Percentiles rank a stretch among this genome's conserved stretches.
Evolutionary conservation across 2,329 filamentous ascomycete genomes (phyloP).

Genomic region (Stagonosporopsis rhizophila): DNA sequence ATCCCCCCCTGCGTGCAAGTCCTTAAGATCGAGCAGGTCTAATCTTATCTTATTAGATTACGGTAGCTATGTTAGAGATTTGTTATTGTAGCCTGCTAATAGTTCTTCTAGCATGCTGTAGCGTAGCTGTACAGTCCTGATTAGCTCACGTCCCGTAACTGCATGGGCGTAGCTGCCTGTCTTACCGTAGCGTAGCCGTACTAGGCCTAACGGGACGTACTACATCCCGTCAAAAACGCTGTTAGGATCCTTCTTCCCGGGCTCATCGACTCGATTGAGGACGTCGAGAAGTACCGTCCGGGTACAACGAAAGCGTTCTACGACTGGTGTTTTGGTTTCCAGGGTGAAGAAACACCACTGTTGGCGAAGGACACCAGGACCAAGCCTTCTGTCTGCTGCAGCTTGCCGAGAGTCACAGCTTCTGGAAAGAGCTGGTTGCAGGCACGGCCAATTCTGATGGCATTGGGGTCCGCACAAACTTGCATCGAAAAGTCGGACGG

Average conservation of each 20-base stretch:
- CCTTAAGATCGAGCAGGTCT: too few relatives aligned
- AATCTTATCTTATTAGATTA: too few relatives aligned
- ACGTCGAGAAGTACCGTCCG: constrained; percentile 94
- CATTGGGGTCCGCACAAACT: constrained; percentile 54
- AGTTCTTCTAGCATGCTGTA: too few relatives aligned
- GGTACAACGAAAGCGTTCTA: constrained; percentile 93
- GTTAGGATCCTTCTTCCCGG: constrained; percentile 87
- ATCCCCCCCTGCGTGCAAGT: too few relatives aligned
- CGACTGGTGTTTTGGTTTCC: constrained; percentile 94
- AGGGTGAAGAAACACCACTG: constrained; percentile 44
- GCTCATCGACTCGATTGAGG: constrained; percentile 95
- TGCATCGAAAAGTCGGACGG: constrained; percentile 4
- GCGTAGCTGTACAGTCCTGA: too few relatives aligned
- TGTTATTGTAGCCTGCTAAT: too few relatives aligned
- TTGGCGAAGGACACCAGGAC: constrained; percentile 49
- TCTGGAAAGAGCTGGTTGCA: constrained; percentile 51
- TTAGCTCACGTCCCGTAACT: too few relatives aligned
- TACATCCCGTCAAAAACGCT: too few relatives aligned
- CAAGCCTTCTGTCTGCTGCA: constrained; percentile 42
- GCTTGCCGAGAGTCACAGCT: constrained; percentile 49
- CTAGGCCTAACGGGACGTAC: too few relatives aligned
- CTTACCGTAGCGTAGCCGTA: too few relatives aligned
- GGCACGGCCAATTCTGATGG: constrained; percentile 48
- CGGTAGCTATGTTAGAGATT: too few relatives aligned
- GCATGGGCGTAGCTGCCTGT: too few relatives aligned